A percentile compares a stretch with the other conserved stretches of the same genome.
phyloP scores from a whole-genome alignment of 805 yeast species.

The Yarrowia sp. region DNA sequence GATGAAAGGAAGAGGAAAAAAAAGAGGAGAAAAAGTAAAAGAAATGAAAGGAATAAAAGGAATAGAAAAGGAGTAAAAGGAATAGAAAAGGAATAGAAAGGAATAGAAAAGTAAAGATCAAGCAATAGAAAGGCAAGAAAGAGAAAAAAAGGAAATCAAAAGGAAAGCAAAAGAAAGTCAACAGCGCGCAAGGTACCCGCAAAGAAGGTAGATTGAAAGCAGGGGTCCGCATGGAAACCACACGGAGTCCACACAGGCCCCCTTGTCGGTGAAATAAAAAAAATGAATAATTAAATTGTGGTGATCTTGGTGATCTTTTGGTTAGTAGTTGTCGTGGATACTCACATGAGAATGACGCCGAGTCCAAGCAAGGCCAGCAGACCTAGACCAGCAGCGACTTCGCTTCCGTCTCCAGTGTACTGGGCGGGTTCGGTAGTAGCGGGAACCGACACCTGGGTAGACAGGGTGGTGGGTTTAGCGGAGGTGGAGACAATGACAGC shows the following conservation, averaged over 20 bases:
- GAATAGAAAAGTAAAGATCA: neutral
- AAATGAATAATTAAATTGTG: neutral
- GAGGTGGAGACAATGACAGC: neutral
- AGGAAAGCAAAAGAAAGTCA: neutral
- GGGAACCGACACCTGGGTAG: neutral
- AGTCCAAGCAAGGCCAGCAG: slow-evolving; percentile 29
- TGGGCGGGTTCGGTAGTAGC: slow-evolving; percentile 9
- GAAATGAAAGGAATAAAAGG: neutral
- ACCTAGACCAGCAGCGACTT: slow-evolving; percentile 20
- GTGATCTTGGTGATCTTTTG: neutral
- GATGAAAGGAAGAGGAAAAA: neutral
- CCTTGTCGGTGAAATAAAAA: neutral
- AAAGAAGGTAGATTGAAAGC: too few species aligned
- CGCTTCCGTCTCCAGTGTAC: slow-evolving; percentile 5
- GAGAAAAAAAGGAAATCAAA: neutral
- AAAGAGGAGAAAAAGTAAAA: neutral
- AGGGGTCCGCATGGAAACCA: too few species aligned
- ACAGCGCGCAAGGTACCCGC: neutral
- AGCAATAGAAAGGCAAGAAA: neutral
- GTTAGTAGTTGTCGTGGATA: slow-evolving; percentile 26
- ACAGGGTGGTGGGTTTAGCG: slow-evolving; percentile 9
- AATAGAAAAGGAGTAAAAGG: neutral
- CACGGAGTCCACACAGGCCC: too few species aligned
- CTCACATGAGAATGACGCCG: slow-evolving; percentile 24
- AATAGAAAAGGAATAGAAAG: neutral